Evolutionary conservation across 352 stramenopile species (phyloP), one percentile per base, ranked within the genome.

Genomic region (Phytophthora tubulina): DNA sequence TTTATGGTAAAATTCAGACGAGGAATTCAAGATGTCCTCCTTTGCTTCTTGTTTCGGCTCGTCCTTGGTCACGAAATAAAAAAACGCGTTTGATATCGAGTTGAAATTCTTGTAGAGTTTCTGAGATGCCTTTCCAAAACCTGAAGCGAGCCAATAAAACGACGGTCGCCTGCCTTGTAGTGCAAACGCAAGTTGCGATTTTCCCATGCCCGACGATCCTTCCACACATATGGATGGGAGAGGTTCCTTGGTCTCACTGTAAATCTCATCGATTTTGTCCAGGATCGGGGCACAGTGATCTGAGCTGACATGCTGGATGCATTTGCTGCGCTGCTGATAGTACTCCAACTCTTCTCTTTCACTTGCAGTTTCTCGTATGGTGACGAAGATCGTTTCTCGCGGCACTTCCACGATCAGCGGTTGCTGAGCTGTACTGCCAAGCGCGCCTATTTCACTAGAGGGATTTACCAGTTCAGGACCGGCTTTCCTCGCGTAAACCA

Each of bases 321-420:
- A 56, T 35, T 7, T 2, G 7, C 57, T 46, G 17, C 35, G 57
- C 49, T 54, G 13, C 3, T 50, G 45, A 27, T 65, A 65, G 48
- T 38, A 27, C 32, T 13, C 13, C 31, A 63, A 42, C 41, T 54
- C 56, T 21, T 1, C 21, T 21, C 21, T 21, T 21, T 21, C 21
- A 27, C 21, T 27, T 27, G 21, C 21, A 1, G 21, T 27, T 27
- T 27, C 21, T 27, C 21, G 21, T 27, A 27, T 27, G 21, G 21
- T 27, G 21, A 27, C 21, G 21, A 27, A 27, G 21, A 1, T 27
- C 21, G 21, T 27, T 27, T 27, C 21, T 27, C 21, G 2, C 21
- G 21, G 21, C 21, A 27, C 21, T 27, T 27, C 21, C 21, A 27
- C 21, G 21, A 27, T 27, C 21, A 27, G 21, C 21, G 2, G 21